Evolutionary conservation across 2,329 filamentous ascomycete species (phyloP).

Genomic region (Metarhizium rileyi): DNA sequence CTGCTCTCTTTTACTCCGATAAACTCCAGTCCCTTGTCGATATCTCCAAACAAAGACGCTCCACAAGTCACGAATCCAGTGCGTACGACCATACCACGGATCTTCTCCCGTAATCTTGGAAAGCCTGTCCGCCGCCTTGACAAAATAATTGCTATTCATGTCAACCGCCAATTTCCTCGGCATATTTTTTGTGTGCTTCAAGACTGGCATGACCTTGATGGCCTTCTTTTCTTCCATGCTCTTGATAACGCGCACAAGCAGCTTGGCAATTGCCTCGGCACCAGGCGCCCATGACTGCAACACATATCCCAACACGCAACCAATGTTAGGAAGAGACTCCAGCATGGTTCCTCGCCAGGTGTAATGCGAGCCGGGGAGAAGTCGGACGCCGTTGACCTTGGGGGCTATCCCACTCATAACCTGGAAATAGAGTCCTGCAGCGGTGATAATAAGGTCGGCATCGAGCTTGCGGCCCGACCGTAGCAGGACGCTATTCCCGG

Average conservation of each 20-base stretch:
- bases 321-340: slow-evolving; percentile 54
- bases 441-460: slow-evolving; percentile 60
- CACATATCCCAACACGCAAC: slow-evolving; percentile 54
- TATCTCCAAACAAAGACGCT: slow-evolving; percentile 19
- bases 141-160: slow-evolving; percentile 25
- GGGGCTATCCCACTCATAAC: slow-evolving; percentile 45
- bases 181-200: slow-evolving; percentile 17
- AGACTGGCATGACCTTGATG: slow-evolving; percentile 35
- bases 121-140: slow-evolving; percentile 24
- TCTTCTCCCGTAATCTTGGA: slow-evolving; percentile 25
- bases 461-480: slow-evolving; percentile 39
- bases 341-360: slow-evolving; percentile 58
- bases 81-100: slow-evolving; percentile 26
- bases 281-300: slow-evolving; percentile 60
- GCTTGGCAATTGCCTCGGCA: slow-evolving; percentile 40
- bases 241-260: slow-evolving; percentile 41
- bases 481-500: slow-evolving; percentile 35
- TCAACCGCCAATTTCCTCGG: slow-evolving; percentile 17
- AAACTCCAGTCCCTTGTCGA: slow-evolving; percentile 23
- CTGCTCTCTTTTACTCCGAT: slow-evolving; percentile 16
- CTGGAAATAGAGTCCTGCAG: slow-evolving; percentile 54
- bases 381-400: slow-evolving; percentile 40
- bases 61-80: slow-evolving; percentile 20
- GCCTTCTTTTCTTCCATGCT: slow-evolving; percentile 39
- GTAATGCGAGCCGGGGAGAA: slow-evolving; percentile 41